Conservation (phyloP, 768 basidiomycete species). For the Mycena leptocephala region DNA sequence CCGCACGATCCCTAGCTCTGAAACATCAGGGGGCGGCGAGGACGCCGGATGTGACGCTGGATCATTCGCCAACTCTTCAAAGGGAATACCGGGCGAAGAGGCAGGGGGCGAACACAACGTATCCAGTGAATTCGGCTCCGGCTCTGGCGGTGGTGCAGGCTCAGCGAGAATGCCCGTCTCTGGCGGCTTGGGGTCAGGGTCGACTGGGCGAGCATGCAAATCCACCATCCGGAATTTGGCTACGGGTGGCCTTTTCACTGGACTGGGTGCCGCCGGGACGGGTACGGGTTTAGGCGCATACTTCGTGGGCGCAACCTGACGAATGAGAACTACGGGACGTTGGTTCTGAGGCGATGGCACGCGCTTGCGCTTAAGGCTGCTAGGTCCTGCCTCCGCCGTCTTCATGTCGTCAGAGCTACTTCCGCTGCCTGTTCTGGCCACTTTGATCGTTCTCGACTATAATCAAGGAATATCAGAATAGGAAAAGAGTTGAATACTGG, state of each 20-base stretch:
- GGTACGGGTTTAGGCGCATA: conserved; percentile 17
- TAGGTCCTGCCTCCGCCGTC: conserved; percentile 23
- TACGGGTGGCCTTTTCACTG: conserved; percentile 19
- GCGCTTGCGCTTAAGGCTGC: conserved; percentile 60
- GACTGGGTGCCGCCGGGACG: conserved; percentile 11
- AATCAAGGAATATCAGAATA: neutral
- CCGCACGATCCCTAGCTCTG: conserved; percentile 45
- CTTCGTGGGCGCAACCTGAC: conserved; percentile 30
- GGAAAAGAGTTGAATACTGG: neutral
- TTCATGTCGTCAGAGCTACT: conserved; percentile 28
- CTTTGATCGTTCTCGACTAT: conserved; percentile 21
- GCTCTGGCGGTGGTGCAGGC: neutral
- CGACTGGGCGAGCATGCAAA: conserved; percentile 22
- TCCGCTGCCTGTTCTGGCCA: conserved; percentile 17
- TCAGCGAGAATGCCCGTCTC: neutral
- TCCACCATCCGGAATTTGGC: conserved; percentile 36
- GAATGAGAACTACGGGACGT: conserved; percentile 31
- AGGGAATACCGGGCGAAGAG: conserved; percentile 10
- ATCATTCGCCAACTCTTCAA: conserved; percentile 5
- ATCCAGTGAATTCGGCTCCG: neutral
- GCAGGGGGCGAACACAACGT: neutral
- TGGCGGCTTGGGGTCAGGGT: neutral
- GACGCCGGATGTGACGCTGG: conserved; percentile 18
- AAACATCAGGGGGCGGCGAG: conserved; percentile 7
- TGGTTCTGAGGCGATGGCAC: conserved; percentile 39